phyloP scores from a whole-genome alignment of 75 land plant genomes.

The Azolla pinnata region DNA sequence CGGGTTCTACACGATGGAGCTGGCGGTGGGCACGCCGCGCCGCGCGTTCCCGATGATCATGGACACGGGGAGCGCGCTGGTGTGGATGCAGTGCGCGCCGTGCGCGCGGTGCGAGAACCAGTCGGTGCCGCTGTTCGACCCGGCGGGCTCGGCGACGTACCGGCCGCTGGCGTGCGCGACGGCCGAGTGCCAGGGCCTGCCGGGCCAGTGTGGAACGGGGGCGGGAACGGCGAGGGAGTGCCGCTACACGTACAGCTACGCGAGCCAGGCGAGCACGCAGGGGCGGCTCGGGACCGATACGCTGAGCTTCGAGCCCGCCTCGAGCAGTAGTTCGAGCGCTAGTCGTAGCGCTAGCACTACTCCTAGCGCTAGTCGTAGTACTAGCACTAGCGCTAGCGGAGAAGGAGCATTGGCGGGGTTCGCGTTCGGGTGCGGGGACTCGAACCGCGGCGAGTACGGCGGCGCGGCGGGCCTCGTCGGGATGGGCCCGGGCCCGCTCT shows the following conservation, averaged over 20 bases:
- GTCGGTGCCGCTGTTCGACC: conserved; percentile 6
- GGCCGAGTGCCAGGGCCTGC: background rate
- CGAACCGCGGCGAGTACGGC: conserved; percentile 1
- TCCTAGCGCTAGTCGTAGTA: too few relatives aligned
- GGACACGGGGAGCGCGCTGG: conserved; percentile 31
- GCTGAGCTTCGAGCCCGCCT: too few relatives aligned
- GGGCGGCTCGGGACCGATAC: too few relatives aligned
- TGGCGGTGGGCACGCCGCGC: conserved; percentile 23
- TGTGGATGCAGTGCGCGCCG: conserved; percentile 25
- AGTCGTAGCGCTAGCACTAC: too few relatives aligned
- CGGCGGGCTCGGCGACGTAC: conserved; percentile 17
- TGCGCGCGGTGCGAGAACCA: conserved; percentile 12
- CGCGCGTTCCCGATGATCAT: conserved; percentile 10
- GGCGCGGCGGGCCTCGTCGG: conserved; percentile 13
- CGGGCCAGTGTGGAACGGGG: background rate
- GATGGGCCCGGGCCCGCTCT: conserved; percentile 13
- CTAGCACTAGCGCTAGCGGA: too few relatives aligned
- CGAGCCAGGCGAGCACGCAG: background rate
- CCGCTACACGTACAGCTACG: background rate
- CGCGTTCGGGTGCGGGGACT: too few relatives aligned
- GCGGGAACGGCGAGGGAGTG: background rate
- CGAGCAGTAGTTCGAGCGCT: too few relatives aligned
- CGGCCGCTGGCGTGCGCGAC: conserved; percentile 7
- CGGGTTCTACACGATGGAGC: conserved; percentile 11
- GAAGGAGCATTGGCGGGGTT: too few relatives aligned